These are phyloP conservation scores for Phoma sp. DNA, from an alignment of 2,329 filamentous ascomycete species.

Conservation along the genomic window DNA sequence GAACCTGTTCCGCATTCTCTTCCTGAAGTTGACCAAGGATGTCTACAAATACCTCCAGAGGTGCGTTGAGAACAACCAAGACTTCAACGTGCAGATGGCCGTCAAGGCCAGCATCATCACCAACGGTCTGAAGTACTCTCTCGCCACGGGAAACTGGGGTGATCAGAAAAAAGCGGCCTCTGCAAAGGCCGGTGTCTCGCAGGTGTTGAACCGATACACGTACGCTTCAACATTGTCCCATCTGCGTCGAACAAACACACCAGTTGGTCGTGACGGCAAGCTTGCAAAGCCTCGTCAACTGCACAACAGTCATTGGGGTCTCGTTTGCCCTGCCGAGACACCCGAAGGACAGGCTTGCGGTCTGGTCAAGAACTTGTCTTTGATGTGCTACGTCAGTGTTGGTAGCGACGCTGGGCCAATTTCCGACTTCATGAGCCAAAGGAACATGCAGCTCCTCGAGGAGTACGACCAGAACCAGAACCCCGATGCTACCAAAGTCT, in stretches of 20 bases:
- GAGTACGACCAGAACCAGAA: slow-evolving; percentile 75
- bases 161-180: slow-evolving; percentile 98
- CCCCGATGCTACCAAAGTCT: slow-evolving; percentile 94
- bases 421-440: slow-evolving; percentile 92
- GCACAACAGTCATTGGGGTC: slow-evolving; percentile 98
- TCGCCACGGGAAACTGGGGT: slow-evolving; percentile 98
- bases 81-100: slow-evolving; percentile 89
- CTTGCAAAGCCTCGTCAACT: slow-evolving; percentile 97
- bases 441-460: slow-evolving; percentile 95
- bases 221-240: slow-evolving; percentile 96
- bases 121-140: slow-evolving; percentile 92
- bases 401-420: slow-evolving; percentile 90
- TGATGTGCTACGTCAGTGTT: slow-evolving; percentile 98
- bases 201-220: slow-evolving; percentile 97
- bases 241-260: slow-evolving; percentile 95
- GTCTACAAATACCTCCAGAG: slow-evolving; percentile 89
- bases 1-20: slow-evolving; percentile 93
- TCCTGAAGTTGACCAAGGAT: slow-evolving; percentile 89
- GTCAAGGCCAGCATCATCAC: slow-evolving; percentile 91
- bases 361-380: slow-evolving; percentile 93
- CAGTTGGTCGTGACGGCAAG: slow-evolving; percentile 96
- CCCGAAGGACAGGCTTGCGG: slow-evolving; percentile 98
- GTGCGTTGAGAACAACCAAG: slow-evolving; percentile 85
- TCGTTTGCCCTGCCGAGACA: slow-evolving; percentile 96
- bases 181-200: slow-evolving; percentile 94